phyloP scores from a whole-genome alignment of 2,329 filamentous ascomycete genomes.

The Talaromyces amestolkiae region DNA sequence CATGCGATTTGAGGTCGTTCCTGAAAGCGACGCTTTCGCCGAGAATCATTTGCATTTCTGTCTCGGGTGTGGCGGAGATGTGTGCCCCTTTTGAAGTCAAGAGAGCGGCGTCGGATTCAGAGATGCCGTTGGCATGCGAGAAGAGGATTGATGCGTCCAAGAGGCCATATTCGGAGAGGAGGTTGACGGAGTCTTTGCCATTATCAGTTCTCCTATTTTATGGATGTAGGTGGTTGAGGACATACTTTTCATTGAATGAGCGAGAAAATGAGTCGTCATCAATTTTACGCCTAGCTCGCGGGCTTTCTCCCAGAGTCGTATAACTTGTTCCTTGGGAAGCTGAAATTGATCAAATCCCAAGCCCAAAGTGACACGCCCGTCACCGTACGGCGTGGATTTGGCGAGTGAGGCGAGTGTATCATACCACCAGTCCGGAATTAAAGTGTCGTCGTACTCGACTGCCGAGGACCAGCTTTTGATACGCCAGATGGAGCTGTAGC shows the following conservation, averaged over 20 bases:
- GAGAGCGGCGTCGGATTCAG: background rate
- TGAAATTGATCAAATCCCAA: conserved; percentile 5
- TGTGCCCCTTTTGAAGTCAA: background rate
- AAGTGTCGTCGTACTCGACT: background rate
- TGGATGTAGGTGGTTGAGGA: too few species aligned
- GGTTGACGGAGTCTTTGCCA: background rate
- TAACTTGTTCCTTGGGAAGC: background rate
- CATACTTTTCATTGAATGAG: background rate
- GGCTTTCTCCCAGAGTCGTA: background rate
- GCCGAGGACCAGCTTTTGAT: background rate
- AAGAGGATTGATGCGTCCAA: background rate
- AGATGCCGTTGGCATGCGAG: conserved; percentile 10
- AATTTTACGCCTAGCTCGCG: background rate
- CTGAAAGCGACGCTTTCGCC: conserved; percentile 2
- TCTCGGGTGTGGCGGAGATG: conserved; percentile 6
- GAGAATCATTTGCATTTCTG: conserved; percentile 13
- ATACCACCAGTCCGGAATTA: conserved; percentile 3
- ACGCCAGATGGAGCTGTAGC: conserved; percentile 4
- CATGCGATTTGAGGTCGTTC: background rate
- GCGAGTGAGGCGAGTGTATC: background rate
- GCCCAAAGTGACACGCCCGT: background rate
- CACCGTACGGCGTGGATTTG: background rate
- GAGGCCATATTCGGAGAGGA: conserved; percentile 2
- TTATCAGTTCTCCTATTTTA: background rate
- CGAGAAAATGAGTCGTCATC: conserved; percentile 11